These are phyloP conservation scores for Podaxis rugospora DNA, from an alignment of 768 basidiomycete genomes.

Conservation along the genomic window DNA sequence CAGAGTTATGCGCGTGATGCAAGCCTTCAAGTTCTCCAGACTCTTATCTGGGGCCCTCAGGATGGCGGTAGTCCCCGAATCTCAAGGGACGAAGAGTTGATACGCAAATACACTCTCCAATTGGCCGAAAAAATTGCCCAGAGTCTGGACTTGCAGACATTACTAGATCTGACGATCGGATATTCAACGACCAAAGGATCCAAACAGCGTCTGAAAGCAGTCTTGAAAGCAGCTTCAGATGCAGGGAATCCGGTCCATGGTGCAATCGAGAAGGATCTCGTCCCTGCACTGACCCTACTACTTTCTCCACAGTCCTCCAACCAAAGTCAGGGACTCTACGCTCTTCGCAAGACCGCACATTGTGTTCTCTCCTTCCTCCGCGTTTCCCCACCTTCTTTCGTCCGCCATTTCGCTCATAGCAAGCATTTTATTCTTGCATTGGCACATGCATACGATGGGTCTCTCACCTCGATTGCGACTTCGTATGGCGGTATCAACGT, in stretches of 20 bases:
- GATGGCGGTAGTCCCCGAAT: slow-evolving; percentile 16
- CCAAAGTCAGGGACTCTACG: slow-evolving; percentile 48
- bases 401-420: slow-evolving; percentile 48
- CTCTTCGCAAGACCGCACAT: slow-evolving; percentile 58
- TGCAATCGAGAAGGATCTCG: slow-evolving; percentile 38
- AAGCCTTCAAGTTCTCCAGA: slow-evolving; percentile 47
- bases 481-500: slow-evolving; percentile 56
- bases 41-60: slow-evolving; percentile 50
- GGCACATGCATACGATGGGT: slow-evolving; percentile 56
- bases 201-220: slow-evolving; percentile 30
- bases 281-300: slow-evolving; percentile 55
- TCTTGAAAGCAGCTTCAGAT: slow-evolving; percentile 37
- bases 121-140: slow-evolving; percentile 55
- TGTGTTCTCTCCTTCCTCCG: slow-evolving; percentile 53
- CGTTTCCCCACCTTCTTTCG: slow-evolving; percentile 36
- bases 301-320: slow-evolving; percentile 30
- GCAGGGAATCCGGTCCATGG: slow-evolving; percentile 28
- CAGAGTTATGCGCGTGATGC: slow-evolving; percentile 54
- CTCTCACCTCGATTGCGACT: slow-evolving; percentile 48
- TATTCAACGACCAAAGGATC: slow-evolving; percentile 43
- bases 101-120: slow-evolving; percentile 44
- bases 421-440: slow-evolving; percentile 52
- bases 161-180: slow-evolving; percentile 61
- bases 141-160: slow-evolving; percentile 44
- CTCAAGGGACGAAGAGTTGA: slow-evolving; percentile 37